These are phyloP conservation scores for Spinacia oleracea DNA, from an alignment of 179 eudicot genomes.

Conservation along the genomic window DNA sequence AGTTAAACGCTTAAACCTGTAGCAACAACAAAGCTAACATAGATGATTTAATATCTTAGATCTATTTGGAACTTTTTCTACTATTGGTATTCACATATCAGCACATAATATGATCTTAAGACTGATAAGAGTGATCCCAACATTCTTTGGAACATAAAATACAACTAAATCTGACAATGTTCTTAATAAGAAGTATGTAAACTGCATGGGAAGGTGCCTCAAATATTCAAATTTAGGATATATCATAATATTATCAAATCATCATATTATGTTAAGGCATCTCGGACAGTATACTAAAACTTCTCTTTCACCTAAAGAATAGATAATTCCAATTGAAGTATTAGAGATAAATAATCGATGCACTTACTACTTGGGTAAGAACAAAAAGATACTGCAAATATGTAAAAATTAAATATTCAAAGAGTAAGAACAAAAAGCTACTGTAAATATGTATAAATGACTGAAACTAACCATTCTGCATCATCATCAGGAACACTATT, in stretches of 20 bases:
- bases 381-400: too few species aligned
- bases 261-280: background rate
- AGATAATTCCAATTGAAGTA: background rate
- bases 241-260: background rate
- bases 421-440: slow-evolving; percentile 7
- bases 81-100: background rate
- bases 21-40: slow-evolving; percentile 19
- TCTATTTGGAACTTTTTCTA: background rate
- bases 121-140: background rate
- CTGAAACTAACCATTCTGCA: slow-evolving; percentile 75
- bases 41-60: background rate
- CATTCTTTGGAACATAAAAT: background rate
- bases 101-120: background rate
- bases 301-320: slow-evolving; percentile 4
- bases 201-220: background rate
- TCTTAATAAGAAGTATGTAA: too few species aligned
- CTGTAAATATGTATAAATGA: slow-evolving; percentile 2
- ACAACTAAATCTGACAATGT: background rate
- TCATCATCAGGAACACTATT: slow-evolving; percentile 53
- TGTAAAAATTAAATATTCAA: background rate
- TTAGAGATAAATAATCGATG: background rate
- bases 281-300: too few species aligned
- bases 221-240: background rate
- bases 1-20: slow-evolving; percentile 85
- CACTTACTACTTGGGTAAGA: background rate